Conservation (phyloP, 352 stramenopile genomes). For the Globisporangium paddicum region DNA sequence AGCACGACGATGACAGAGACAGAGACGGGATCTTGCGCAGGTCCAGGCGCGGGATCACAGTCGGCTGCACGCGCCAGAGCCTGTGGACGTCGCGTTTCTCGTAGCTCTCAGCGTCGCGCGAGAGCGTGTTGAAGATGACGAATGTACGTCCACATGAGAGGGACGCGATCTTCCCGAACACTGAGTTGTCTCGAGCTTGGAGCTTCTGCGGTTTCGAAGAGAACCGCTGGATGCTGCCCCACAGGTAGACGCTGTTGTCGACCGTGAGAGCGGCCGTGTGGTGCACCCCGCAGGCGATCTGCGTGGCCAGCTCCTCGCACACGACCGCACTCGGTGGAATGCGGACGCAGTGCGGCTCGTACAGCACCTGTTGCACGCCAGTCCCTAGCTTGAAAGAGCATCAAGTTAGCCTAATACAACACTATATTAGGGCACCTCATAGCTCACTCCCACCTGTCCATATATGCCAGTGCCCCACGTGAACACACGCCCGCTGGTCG, state of each 20-base stretch:
- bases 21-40: slow-evolving; percentile 30
- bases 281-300: slow-evolving; percentile 58
- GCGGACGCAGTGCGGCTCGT: slow-evolving; percentile 37
- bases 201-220: slow-evolving; percentile 31
- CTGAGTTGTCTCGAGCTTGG: slow-evolving; percentile 19
- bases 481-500: slow-evolving; percentile 34
- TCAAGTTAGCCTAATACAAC: too few species aligned
- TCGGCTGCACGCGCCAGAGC: slow-evolving; percentile 40
- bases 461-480: slow-evolving; percentile 76
- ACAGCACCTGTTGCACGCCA: slow-evolving; percentile 34
- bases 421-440: too few species aligned
- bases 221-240: slow-evolving; percentile 60
- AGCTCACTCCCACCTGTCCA: slow-evolving; percentile 34
- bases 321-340: slow-evolving; percentile 24
- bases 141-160: slow-evolving; percentile 70
- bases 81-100: slow-evolving; percentile 44
- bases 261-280: slow-evolving; percentile 54
- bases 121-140: slow-evolving; percentile 69
- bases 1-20: slow-evolving; percentile 38
- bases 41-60: slow-evolving; percentile 44
- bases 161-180: slow-evolving; percentile 46
- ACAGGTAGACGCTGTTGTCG: slow-evolving; percentile 55
- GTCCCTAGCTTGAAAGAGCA: slow-evolving; percentile 30
- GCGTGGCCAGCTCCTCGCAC: slow-evolving; percentile 34
- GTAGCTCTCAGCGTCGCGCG: slow-evolving; percentile 45